Evolutionary conservation across 225 moss, liverwort and hornwort genomes (phyloP), one percentile per base, ranked within the genome.

Genomic region (Marchantia paleacea): DNA sequence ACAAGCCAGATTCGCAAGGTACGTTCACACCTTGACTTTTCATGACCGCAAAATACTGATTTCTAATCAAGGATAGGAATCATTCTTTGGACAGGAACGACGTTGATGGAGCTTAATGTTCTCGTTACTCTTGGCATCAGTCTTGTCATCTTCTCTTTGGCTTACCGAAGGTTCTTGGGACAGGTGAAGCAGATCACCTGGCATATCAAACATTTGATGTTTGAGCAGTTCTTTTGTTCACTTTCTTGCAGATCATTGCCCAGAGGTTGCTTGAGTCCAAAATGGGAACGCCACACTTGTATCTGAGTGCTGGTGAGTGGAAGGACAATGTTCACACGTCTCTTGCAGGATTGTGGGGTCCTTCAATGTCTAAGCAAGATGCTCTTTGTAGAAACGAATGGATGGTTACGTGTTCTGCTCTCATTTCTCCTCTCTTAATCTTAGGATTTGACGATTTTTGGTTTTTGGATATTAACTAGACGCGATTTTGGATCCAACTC

Each of bases 1-100:
- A 99, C 91, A 76, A 88, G 77, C 50, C 89, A 92, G 83, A 95
- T 99, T 80, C 93, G 97, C 62, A 99, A 94, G 93, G 97, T 95
- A 85, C 22, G n/a, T 7, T 78, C 2, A 55, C n/a, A 31, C 4
- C 5, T 26, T 55, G 28, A 54, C 6, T 14, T 74, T 28, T 74
- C 8, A 47, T 10, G 20, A 50, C 11, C 10, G 54, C 54, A 18
- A 54, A 26, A 28, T 22, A 55, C 39, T 2, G 39, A 5, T 39
- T 29, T 12, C 29, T 52, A 26, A 52, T 74, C 28, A 18, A 7
- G 22, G 12, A 13, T 74, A 53, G 24, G 3, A 28, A 22, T 25
- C 24, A 2, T 39, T 39, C 39, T 39, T 39, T 5, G 5, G 2
- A 39, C 39, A 39, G 39, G 39, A 39, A 39, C 39, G 39, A 39